Evolutionary conservation across 768 basidiomycete species (phyloP).

Genomic region (Termitomyces sp.): DNA sequence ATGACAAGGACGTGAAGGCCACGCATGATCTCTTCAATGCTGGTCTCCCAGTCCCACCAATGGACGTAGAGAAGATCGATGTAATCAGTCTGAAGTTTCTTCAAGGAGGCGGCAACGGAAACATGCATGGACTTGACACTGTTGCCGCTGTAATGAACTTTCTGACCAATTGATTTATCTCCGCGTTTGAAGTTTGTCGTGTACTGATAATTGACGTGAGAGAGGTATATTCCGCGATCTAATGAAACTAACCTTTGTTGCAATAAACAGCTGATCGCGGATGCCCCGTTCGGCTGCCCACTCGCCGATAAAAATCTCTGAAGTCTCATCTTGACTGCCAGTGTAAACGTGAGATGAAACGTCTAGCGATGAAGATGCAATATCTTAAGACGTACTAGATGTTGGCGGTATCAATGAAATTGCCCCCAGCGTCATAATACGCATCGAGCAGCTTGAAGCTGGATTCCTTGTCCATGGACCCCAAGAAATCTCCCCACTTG

Average conservation of each 20-base stretch:
- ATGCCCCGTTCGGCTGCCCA: constrained; percentile 40
- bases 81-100: constrained; percentile 42
- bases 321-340: constrained; percentile 38
- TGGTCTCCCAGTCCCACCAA: constrained; percentile 51
- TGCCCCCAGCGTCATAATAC: constrained; percentile 35
- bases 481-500: constrained; percentile 27
- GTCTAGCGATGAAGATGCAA: background rate
- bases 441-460: constrained; percentile 39
- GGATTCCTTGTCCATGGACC: constrained; percentile 31
- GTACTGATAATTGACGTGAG: constrained; percentile 19
- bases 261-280: constrained; percentile 43
- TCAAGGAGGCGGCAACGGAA: constrained; percentile 39
- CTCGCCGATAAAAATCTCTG: constrained; percentile 44
- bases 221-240: background rate
- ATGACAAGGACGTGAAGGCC: constrained; percentile 48
- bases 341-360: background rate
- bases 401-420: constrained; percentile 40
- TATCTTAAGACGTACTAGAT: constrained; percentile 24
- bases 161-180: constrained; percentile 23
- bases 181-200: constrained; percentile 25
- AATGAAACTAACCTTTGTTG: constrained; percentile 29
- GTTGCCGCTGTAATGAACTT: constrained; percentile 46
- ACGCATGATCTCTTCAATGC: constrained; percentile 56
- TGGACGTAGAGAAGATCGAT: constrained; percentile 47
- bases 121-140: constrained; percentile 39